Conservation (phyloP, 129 eudicot species). For the Dittrichia graveolens region DNA sequence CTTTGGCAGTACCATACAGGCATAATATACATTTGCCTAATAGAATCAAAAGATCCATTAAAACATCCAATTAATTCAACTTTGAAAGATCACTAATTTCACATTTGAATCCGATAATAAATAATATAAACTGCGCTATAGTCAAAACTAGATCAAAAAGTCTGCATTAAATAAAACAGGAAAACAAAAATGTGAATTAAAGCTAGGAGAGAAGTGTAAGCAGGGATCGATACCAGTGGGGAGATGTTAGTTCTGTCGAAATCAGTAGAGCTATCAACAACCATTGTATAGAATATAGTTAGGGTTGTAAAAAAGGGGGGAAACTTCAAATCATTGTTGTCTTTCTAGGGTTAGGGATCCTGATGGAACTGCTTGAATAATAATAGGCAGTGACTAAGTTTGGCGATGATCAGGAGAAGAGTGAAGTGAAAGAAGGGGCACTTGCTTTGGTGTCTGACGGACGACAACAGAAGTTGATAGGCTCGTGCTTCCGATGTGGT, state of each 20-base stretch:
- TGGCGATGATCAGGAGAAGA: conserved; percentile 20
- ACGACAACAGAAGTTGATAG: background rate
- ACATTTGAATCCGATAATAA: conserved; percentile 11
- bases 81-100: background rate
- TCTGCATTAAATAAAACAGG: background rate
- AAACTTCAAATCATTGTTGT: conserved; percentile 25
- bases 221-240: conserved; percentile 25
- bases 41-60: conserved; percentile 20
- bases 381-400: conserved; percentile 14
- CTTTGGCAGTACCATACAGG: background rate
- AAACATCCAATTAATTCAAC: conserved; percentile 9
- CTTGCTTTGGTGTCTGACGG: background rate
- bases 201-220: background rate
- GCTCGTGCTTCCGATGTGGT: conserved; percentile 1
- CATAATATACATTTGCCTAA: conserved; percentile 11
- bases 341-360: conserved; percentile 32
- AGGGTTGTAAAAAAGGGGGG: conserved; percentile 41
- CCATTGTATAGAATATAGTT: conserved; percentile 20
- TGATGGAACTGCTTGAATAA: conserved; percentile 8
- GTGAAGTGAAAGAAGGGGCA: background rate
- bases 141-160: conserved; percentile 8
- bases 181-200: conserved; percentile 6
- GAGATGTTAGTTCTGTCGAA: conserved; percentile 44
- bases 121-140: background rate
- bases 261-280: conserved; percentile 39